Conservation (phyloP, 805 yeast species). For the Pichia kluyveri region DNA sequence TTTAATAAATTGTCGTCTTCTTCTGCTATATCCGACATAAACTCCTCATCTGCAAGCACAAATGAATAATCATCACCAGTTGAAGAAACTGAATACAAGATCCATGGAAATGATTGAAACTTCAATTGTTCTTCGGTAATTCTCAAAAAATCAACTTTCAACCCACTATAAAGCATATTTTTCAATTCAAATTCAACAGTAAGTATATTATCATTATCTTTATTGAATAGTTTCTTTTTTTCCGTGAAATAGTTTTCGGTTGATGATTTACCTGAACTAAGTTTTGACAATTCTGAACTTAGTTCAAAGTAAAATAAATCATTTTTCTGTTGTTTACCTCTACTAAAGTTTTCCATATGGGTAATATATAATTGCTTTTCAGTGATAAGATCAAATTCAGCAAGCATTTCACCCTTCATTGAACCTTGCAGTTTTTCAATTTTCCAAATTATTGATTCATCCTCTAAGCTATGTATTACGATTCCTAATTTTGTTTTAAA, state of each 20-base stretch:
- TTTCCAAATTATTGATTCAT: slow-evolving; percentile 64
- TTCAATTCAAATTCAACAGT: slow-evolving; percentile 47
- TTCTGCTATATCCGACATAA: slow-evolving; percentile 10
- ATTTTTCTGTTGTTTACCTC: slow-evolving; percentile 25
- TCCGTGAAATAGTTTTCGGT: slow-evolving; percentile 15
- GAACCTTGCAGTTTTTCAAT: slow-evolving; percentile 57
- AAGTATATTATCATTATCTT: slow-evolving; percentile 6
- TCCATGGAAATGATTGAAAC: slow-evolving; percentile 65
- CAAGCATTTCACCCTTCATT: slow-evolving; percentile 26
- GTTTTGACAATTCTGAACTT: slow-evolving; percentile 21
- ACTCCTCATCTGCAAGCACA: slow-evolving; percentile 18
- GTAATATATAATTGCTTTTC: slow-evolving; percentile 9
- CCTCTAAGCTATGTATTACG: slow-evolving; percentile 64
- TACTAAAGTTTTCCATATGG: slow-evolving; percentile 15
- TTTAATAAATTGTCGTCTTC: not conserved
- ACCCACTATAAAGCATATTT: slow-evolving; percentile 53
- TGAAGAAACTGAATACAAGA: slow-evolving; percentile 44
- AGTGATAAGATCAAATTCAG: slow-evolving; percentile 25
- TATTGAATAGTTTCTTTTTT: not conserved
- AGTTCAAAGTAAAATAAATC: slow-evolving; percentile 26
- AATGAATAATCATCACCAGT: slow-evolving; percentile 22
- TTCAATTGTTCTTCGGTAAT: slow-evolving; percentile 57
- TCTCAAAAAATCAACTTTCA: slow-evolving; percentile 56
- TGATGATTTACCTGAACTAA: not conserved
- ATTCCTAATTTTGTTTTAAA: slow-evolving; percentile 67